These are phyloP conservation scores for Lepidium campestre DNA, from an alignment of 441 rosid species.

Conservation along the genomic window DNA sequence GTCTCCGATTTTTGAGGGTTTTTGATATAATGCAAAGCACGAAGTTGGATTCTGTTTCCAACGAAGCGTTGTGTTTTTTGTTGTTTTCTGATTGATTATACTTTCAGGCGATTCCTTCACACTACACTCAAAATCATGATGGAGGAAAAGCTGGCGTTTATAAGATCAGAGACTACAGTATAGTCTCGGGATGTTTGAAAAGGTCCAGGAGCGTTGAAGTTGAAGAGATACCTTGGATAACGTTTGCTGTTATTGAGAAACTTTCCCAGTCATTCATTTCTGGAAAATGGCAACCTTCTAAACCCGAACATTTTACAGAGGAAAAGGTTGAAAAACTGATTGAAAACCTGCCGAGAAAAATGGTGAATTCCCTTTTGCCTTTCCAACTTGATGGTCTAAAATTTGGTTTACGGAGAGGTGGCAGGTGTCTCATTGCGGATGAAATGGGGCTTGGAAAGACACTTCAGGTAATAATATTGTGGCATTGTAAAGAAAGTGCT, in stretches of 20 bases:
- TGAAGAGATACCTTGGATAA: constrained; percentile 74
- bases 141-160: constrained; percentile 84
- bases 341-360: constrained; percentile 50
- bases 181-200: constrained; percentile 55
- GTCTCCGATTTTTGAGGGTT: neutral
- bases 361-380: constrained; percentile 64
- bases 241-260: constrained; percentile 65
- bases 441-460: constrained; percentile 99
- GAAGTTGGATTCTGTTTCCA: neutral
- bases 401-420: constrained; percentile 81
- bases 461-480: constrained; percentile 53
- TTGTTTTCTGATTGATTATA: neutral
- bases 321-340: constrained; percentile 60
- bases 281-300: constrained; percentile 69
- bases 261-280: constrained; percentile 48
- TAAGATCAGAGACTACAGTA: constrained; percentile 63
- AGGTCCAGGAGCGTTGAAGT: constrained; percentile 47
- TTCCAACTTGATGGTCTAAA: constrained; percentile 83
- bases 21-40: neutral
- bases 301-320: constrained; percentile 72
- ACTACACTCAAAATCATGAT: constrained; percentile 64
- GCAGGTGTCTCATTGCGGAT: constrained; percentile 93
- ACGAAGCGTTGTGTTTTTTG: neutral
- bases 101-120: constrained; percentile 58
- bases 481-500: neutral